Percentiles rank a stretch among this genome's conserved stretches.
phyloP scores from a whole-genome alignment of 2,329 filamentous ascomycete genomes.

The Xylariaceae sp. region DNA sequence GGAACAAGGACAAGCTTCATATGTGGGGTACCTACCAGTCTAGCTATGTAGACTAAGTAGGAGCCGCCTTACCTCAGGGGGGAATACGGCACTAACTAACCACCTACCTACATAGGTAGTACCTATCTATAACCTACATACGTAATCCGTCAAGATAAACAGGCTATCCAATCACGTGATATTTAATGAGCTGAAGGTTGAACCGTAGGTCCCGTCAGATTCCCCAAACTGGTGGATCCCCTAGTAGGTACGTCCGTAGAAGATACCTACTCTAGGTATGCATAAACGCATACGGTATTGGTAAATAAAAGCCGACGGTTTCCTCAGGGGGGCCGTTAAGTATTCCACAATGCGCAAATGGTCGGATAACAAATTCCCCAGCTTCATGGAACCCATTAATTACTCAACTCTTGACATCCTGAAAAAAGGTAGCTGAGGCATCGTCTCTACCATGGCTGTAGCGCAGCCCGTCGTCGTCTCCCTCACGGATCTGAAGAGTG shows the following conservation, averaged over 20 bases:
- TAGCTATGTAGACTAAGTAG: too few relatives aligned
- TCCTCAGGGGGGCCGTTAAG: constrained; percentile 18
- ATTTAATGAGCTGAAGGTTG: too few relatives aligned
- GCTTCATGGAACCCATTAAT: constrained; percentile 16
- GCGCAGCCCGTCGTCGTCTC: constrained; percentile 57
- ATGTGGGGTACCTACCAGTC: too few relatives aligned
- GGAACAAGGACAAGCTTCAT: too few relatives aligned
- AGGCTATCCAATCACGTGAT: too few relatives aligned
- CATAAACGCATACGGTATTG: background rate
- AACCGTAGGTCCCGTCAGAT: too few relatives aligned
- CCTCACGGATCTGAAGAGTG: constrained; percentile 53
- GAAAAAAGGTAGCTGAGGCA: background rate
- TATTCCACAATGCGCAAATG: background rate
- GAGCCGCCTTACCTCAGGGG: too few relatives aligned
- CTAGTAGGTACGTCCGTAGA: background rate
- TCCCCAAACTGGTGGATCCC: too few relatives aligned
- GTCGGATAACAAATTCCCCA: background rate
- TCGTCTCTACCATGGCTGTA: constrained; percentile 37
- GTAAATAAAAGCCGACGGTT: constrained; percentile 26
- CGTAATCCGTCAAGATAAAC: too few relatives aligned
- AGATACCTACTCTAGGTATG: background rate
- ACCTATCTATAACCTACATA: too few relatives aligned
- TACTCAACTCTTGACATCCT: background rate
- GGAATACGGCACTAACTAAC: too few relatives aligned
- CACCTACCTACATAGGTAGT: too few relatives aligned